phyloP scores from a whole-genome alignment of 169 alveolate genomes.

The Cryptosporidium ubiquitum region DNA sequence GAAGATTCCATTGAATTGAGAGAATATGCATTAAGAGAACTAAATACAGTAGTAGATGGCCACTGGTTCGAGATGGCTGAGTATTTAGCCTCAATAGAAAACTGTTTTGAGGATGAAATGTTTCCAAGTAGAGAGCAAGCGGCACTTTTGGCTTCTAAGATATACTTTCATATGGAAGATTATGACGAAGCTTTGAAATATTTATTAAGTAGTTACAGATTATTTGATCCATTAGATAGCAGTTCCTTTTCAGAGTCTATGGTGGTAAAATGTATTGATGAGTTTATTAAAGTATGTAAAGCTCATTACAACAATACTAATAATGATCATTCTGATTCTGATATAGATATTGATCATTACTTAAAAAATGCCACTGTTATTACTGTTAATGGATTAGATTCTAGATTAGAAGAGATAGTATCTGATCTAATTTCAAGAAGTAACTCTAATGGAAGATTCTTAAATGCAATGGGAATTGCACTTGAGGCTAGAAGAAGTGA shows the following conservation, averaged over 20 bases:
- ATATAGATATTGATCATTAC: not conserved
- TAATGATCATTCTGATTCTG: not conserved
- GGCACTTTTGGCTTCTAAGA: conserved; percentile 93
- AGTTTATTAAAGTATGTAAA: conserved; percentile 77
- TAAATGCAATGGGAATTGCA: conserved; percentile 95
- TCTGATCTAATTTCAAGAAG: conserved; percentile 89
- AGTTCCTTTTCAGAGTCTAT: conserved; percentile 84
- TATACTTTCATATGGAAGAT: conserved; percentile 95
- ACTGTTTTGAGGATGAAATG: conserved; percentile 81
- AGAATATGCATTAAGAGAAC: conserved; percentile 83
- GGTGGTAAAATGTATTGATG: conserved; percentile 82
- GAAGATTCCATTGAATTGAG: conserved; percentile 80
- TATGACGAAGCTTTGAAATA: conserved; percentile 92
- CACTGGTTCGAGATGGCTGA: conserved; percentile 88
- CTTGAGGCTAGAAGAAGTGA: conserved; percentile 93
- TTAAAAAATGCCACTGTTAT: conserved; percentile 28
- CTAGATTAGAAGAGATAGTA: conserved; percentile 88
- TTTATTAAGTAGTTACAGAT: conserved; percentile 94
- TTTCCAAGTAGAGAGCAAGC: conserved; percentile 89
- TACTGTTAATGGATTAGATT: conserved; percentile 77
- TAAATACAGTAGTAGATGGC: conserved; percentile 82
- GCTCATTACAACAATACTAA: not conserved
- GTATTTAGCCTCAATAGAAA: conserved; percentile 80
- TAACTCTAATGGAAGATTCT: conserved; percentile 84
- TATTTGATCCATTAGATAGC: conserved; percentile 85